Base-by-base conservation (phyloP, 2,329 filamentous ascomycete species). In the Daldinia sp. region DNA sequence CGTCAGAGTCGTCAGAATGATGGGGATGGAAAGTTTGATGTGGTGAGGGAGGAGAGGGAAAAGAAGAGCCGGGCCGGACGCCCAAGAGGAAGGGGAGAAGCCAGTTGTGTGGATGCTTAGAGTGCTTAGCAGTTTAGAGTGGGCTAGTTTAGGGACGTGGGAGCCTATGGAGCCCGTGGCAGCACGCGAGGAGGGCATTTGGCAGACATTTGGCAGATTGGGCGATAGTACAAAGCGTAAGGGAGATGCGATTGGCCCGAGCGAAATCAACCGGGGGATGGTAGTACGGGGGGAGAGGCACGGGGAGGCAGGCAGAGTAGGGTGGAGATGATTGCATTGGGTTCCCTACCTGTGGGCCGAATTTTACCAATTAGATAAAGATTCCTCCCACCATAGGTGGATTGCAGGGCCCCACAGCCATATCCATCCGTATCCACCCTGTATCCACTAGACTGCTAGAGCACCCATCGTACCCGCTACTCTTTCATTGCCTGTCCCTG, bases 311-410 rank as follows among this genome's bases (percentile, higher is more conserved):
- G 39, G 39, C 6, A 45, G 21, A 35, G 49, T 47, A 63, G 59
- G 52, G 65, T 68, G 65, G 62, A 63, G 65, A 65, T 65, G 62
- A 67, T 68, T 67, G 65, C 65, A 64, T 68, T 59, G 63, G 62
- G 62, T 65, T 68, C 65, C 65, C 65, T 68, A 68, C 62, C 65
- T 63, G 62, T 68, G 65, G 65, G 65, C 34, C 63, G 41, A 21
- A 27, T 58, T 17, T 32, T n/a, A 53, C 65, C 65, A 68, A 65
- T 68, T 11, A 54, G 13, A 54, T 29, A 41, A 6, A 9, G 25
- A n/a, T n/a, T 43, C 35, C 35, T 21, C 11, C 30, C 10, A 13
- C 34, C 32, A n/a, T 7, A 10, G 56, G 59, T 67, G 64, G 64
- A 45, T 58, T 49, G 9, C 37, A 41, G 11, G 29, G n/a, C n/a